Percentiles rank a stretch among this genome's conserved stretches.
These are phyloP conservation scores for Massariosphaeria phaeospora DNA, from an alignment of 495 filamentous ascomycete genomes.

Conservation along the genomic window DNA sequence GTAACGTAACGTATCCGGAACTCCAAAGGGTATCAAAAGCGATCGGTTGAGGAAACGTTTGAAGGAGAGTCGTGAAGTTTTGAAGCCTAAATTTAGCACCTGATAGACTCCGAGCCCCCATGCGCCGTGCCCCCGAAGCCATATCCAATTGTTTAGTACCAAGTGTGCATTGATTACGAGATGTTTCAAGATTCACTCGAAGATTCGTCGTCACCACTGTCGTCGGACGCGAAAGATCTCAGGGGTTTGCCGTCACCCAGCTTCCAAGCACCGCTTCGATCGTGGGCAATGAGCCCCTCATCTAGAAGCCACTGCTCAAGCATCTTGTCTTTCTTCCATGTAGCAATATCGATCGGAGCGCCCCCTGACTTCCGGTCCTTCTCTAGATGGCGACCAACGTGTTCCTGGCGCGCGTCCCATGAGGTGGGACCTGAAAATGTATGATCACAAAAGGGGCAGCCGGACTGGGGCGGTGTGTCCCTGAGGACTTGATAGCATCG, in stretches of 20 bases:
- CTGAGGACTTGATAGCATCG: constrained; percentile 59
- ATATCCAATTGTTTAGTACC: no score
- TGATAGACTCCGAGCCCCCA: no score
- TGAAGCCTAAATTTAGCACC: no score
- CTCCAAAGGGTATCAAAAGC: no score
- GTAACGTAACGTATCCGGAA: no score
- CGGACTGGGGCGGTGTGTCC: constrained; percentile 54
- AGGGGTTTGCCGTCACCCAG: constrained; percentile 32
- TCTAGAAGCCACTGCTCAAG: constrained; percentile 51
- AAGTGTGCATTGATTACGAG: no score
- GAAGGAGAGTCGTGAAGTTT: no score
- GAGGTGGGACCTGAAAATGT: constrained; percentile 57
- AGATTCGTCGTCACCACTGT: neutral
- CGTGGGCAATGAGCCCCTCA: constrained; percentile 44
- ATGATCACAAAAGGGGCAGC: constrained; percentile 62
- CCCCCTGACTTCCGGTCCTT: constrained; percentile 39
- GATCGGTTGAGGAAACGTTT: no score
- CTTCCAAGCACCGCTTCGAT: constrained; percentile 23
- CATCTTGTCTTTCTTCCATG: constrained; percentile 44
- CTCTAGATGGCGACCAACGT: constrained; percentile 80
- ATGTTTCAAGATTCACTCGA: no score
- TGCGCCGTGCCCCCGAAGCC: no score
- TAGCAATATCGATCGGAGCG: constrained; percentile 35
- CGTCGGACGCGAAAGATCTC: neutral
- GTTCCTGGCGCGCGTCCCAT: constrained; percentile 88